phyloP scores from a whole-genome alignment of 2,329 filamentous ascomycete genomes.

The Tetracladium maxilliforme region DNA sequence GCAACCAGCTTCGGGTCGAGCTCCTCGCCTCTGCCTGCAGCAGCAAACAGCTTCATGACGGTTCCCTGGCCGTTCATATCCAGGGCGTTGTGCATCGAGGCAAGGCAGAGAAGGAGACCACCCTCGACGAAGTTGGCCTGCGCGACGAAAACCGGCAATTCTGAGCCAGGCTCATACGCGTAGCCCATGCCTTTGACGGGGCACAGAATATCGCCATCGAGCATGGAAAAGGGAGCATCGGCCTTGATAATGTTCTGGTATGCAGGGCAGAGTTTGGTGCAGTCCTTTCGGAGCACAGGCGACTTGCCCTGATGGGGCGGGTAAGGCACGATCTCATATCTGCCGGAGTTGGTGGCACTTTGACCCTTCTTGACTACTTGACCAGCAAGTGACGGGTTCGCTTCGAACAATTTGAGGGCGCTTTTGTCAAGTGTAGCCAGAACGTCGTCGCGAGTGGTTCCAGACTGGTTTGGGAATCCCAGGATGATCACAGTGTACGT shows the following conservation, averaged over 20 bases:
- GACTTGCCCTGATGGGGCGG: conserved; percentile 1
- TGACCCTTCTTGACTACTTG: conserved; percentile 2
- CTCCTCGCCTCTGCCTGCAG: conserved; percentile 1
- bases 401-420: too few relatives aligned
- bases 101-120: conserved; percentile 32
- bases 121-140: conserved; percentile 32
- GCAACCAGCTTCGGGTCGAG: neutral
- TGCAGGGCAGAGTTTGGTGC: neutral
- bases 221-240: conserved; percentile 24
- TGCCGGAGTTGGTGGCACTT: conserved; percentile 2
- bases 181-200: conserved; percentile 22
- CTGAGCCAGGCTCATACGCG: conserved; percentile 7
- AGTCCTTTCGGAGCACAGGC: conserved; percentile 1
- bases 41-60: conserved; percentile 25
- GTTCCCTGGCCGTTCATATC: conserved; percentile 33
- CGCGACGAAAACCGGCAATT: conserved; percentile 25
- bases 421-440: too few relatives aligned
- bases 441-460: too few relatives aligned
- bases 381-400: conserved; percentile 3
- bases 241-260: conserved; percentile 1
- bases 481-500: too few relatives aligned
- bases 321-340: conserved; percentile 2
- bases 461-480: too few relatives aligned
- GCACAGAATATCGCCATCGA: conserved; percentile 27
- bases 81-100: conserved; percentile 30